Evolutionary conservation across 140 eudicot genomes (phyloP).

Genomic region (Senecio squalidus): DNA sequence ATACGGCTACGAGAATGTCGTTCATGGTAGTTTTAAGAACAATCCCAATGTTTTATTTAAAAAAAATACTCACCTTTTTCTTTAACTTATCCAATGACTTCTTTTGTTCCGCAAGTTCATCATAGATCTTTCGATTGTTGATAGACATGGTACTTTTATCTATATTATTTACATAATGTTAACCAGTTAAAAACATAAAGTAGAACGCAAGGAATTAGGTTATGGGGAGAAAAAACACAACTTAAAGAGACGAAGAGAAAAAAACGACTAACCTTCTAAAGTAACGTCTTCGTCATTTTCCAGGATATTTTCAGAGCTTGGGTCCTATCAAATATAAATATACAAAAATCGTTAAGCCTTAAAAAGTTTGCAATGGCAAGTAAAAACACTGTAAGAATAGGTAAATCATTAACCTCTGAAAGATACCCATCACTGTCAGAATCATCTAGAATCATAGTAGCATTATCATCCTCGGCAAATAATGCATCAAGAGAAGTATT

Average conservation of each 20-base stretch:
- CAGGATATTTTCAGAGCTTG: slow-evolving; percentile 27
- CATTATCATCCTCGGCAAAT: slow-evolving; percentile 53
- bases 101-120: slow-evolving; percentile 55
- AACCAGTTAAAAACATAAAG: slow-evolving; percentile 2
- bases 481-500: slow-evolving; percentile 57
- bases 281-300: slow-evolving; percentile 33
- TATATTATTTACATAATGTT: slow-evolving; percentile 30
- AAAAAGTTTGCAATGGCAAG: neutral
- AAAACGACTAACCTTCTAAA: slow-evolving; percentile 48
- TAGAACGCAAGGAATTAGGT: slow-evolving; percentile 5
- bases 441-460: slow-evolving; percentile 39
- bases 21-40: neutral
- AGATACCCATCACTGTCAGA: slow-evolving; percentile 97
- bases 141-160: slow-evolving; percentile 26
- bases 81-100: slow-evolving; percentile 58
- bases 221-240: neutral
- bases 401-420: slow-evolving; percentile 61
- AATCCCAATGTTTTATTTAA: neutral
- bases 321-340: slow-evolving; percentile 39
- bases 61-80: slow-evolving; percentile 54
- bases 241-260: slow-evolving; percentile 4
- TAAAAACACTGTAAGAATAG: slow-evolving; percentile 7
- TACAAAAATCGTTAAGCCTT: slow-evolving; percentile 6
- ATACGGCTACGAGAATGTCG: neutral
- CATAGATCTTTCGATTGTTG: slow-evolving; percentile 38